A percentile compares a stretch with the other conserved stretches of the same genome.
These are phyloP conservation scores for Lactifluus volemus DNA, from an alignment of 768 basidiomycete species.

Conservation along the genomic window DNA sequence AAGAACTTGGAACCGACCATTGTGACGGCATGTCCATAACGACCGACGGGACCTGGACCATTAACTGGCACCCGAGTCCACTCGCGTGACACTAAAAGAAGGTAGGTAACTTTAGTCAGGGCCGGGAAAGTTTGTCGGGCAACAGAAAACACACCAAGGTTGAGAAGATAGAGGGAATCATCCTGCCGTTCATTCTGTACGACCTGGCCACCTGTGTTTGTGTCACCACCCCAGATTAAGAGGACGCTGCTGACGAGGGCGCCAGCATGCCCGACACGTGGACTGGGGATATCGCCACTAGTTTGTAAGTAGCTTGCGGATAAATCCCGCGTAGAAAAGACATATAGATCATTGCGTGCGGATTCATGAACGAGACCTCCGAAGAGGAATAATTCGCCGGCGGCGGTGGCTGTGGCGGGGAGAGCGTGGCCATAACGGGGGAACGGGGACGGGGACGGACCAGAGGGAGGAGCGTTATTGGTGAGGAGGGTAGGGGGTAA, in stretches of 20 bases:
- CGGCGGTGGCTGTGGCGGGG: slow-evolving; percentile 64
- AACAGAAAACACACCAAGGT: slow-evolving; percentile 61
- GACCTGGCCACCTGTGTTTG: slow-evolving; percentile 63
- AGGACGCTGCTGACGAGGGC: slow-evolving; percentile 93
- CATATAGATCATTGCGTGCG: slow-evolving; percentile 87
- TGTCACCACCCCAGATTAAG: slow-evolving; percentile 98
- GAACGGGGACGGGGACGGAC: slow-evolving; percentile 81
- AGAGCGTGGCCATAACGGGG: slow-evolving; percentile 95
- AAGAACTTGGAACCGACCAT: slow-evolving; percentile 91
- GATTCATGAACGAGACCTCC: slow-evolving; percentile 91
- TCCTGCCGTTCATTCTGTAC: slow-evolving; percentile 72
- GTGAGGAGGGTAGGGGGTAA: slow-evolving; percentile 56
- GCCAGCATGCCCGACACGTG: slow-evolving; percentile 93
- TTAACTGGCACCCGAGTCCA: slow-evolving; percentile 85
- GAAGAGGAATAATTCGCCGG: slow-evolving; percentile 91
- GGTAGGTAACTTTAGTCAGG: background rate
- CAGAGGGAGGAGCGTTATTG: slow-evolving; percentile 55
- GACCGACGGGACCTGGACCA: slow-evolving; percentile 71
- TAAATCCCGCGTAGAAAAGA: slow-evolving; percentile 74
- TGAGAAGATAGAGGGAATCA: slow-evolving; percentile 87
- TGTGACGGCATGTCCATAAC: slow-evolving; percentile 93
- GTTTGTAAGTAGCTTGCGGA: slow-evolving; percentile 80
- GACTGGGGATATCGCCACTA: slow-evolving; percentile 76
- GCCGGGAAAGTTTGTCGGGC: background rate
- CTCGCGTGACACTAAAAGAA: slow-evolving; percentile 71